Percentiles rank a stretch among this genome's conserved stretches.
Conservation (phyloP, 192 early-diverging fungal genomes). For the Entomortierella beljakovae region DNA sequence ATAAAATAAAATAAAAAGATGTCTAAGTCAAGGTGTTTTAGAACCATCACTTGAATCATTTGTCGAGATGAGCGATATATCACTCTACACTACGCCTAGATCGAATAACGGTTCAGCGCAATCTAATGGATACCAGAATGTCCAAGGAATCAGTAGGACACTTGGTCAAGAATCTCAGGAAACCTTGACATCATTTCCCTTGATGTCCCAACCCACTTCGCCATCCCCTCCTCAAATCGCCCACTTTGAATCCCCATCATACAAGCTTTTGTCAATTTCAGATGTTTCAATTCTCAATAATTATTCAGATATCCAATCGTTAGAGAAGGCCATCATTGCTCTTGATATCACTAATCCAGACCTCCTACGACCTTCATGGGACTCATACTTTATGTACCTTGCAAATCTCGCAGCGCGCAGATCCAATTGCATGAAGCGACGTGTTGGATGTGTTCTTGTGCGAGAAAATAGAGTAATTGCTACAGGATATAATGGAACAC, state of each 20-base stretch:
- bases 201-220: background rate
- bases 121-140: background rate
- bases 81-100: constrained; percentile 55
- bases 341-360: constrained; percentile 77
- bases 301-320: constrained; percentile 32
- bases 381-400: constrained; percentile 97
- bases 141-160: background rate
- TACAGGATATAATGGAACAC: constrained; percentile 99
- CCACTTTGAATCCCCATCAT: constrained; percentile 18
- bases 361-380: constrained; percentile 91
- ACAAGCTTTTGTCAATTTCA: constrained; percentile 60
- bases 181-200: background rate
- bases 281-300: constrained; percentile 77
- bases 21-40: background rate
- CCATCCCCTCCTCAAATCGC: constrained; percentile 7
- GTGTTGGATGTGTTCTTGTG: constrained; percentile 95
- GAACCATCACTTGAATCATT: constrained; percentile 68
- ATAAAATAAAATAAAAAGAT: too few species aligned
- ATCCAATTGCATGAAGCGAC: constrained; percentile 98
- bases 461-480: constrained; percentile 91
- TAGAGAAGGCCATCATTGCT: constrained; percentile 58
- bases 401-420: constrained; percentile 91
- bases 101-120: background rate
- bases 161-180: too few species aligned
- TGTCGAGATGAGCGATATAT: constrained; percentile 63